phyloP scores from a whole-genome alignment of 176 grass and related monocot genomes.

The Saccharum officinarum region DNA sequence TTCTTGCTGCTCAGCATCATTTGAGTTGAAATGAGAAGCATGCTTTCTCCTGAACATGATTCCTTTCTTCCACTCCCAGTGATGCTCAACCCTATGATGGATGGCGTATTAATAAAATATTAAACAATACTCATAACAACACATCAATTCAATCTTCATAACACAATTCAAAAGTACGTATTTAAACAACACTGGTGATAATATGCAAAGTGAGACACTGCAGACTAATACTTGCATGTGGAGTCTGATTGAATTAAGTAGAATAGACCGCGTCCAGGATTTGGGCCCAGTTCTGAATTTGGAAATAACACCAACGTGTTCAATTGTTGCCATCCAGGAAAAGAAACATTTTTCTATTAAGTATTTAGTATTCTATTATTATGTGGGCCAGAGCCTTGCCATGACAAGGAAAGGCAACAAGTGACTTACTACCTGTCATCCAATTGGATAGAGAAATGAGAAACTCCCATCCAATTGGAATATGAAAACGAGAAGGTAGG shows the following conservation, averaged over 20 bases:
- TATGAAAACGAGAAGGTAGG: slow-evolving; percentile 16
- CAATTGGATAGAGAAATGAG: neutral
- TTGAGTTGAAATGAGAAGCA: slow-evolving; percentile 37
- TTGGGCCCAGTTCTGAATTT: neutral
- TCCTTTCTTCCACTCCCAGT: slow-evolving; percentile 16
- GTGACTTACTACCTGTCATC: neutral
- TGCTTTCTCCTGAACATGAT: slow-evolving; percentile 78
- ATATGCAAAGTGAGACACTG: neutral
- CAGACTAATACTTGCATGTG: neutral
- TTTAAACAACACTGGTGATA: neutral
- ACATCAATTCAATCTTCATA: neutral
- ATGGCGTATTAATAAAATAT: neutral
- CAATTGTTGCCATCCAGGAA: neutral
- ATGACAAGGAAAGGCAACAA: neutral
- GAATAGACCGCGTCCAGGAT: neutral
- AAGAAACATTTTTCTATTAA: neutral
- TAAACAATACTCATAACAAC: neutral
- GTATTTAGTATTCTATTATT: neutral
- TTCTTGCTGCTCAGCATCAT: slow-evolving; percentile 47
- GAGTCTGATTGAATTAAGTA: neutral
- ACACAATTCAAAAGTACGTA: neutral
- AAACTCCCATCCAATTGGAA: neutral
- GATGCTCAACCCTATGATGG: slow-evolving; percentile 6
- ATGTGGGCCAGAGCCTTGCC: neutral
- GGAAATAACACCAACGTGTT: neutral